A percentile compares a stretch with the other conserved stretches of the same genome.
These are phyloP conservation scores for Crepidotus variabilis DNA, from an alignment of 768 basidiomycete genomes.

Conservation along the genomic window DNA sequence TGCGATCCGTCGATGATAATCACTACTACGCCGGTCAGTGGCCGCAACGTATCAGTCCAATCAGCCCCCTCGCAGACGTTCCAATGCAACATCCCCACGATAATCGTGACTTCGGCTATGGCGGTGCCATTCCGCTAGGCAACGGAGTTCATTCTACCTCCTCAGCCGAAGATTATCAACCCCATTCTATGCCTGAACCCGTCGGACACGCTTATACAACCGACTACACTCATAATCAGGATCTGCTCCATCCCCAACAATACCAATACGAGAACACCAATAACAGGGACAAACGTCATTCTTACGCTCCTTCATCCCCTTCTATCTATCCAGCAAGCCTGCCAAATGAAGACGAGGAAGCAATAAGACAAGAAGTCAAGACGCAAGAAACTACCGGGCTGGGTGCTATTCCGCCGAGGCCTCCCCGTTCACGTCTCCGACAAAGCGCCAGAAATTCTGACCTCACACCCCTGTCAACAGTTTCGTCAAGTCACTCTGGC, in stretches of 20 bases:
- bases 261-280: background rate
- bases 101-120: background rate
- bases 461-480: conserved; percentile 41
- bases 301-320: conserved; percentile 40
- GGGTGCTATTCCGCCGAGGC: conserved; percentile 20
- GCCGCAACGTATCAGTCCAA: background rate
- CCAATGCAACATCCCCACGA: background rate
- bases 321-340: conserved; percentile 48
- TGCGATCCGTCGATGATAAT: conserved; percentile 11
- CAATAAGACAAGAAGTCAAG: background rate
- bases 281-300: conserved; percentile 15
- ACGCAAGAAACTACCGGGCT: background rate
- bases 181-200: background rate
- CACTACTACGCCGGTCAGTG: background rate
- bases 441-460: conserved; percentile 23
- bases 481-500: conserved; percentile 27
- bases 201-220: conserved; percentile 10
- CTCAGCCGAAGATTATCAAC: background rate
- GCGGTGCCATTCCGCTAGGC: background rate
- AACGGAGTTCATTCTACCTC: background rate
- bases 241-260: background rate
- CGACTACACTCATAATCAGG: background rate
- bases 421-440: conserved; percentile 24
- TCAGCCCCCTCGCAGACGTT: background rate
- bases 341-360: conserved; percentile 29